Conservation (phyloP, 768 basidiomycete species). For the Leccinum incarnatum region DNA sequence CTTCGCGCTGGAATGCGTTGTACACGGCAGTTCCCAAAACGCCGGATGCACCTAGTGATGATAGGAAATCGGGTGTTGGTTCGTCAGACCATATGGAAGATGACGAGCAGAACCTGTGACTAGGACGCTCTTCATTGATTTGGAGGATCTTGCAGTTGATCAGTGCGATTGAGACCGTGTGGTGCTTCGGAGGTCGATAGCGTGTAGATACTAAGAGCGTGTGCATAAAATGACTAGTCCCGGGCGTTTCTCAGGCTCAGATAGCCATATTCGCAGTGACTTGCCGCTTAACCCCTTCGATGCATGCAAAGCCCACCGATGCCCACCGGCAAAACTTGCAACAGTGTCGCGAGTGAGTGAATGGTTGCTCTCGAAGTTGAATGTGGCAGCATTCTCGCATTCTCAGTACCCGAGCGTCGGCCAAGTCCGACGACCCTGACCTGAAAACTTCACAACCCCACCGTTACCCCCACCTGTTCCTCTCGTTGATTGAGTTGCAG, state of each 20-base stretch:
- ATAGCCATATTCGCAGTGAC: neutral
- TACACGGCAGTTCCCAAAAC: constrained; percentile 82
- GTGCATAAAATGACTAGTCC: neutral
- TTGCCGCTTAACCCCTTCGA: neutral
- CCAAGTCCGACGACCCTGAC: too few relatives aligned
- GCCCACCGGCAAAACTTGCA: neutral
- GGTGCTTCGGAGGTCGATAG: too few relatives aligned
- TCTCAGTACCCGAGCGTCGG: too few relatives aligned
- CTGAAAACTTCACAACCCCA: too few relatives aligned
- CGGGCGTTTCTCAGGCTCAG: neutral
- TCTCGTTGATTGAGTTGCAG: too few relatives aligned
- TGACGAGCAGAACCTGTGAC: constrained; percentile 46
- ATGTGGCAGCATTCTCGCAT: too few relatives aligned
- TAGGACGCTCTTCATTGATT: constrained; percentile 45
- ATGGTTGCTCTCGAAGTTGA: neutral
- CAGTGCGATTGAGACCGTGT: neutral
- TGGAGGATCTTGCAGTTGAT: neutral
- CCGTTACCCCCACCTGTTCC: too few relatives aligned
- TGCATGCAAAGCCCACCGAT: neutral
- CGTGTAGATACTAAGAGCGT: too few relatives aligned
- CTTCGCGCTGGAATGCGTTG: constrained; percentile 52
- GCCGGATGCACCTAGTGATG: constrained; percentile 77
- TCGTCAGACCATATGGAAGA: constrained; percentile 12
- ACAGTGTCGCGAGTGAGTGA: too few relatives aligned
- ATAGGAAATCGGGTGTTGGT: neutral